These are phyloP conservation scores for Xylaria cubensis DNA, from an alignment of 495 filamentous ascomycete genomes.

Conservation along the genomic window DNA sequence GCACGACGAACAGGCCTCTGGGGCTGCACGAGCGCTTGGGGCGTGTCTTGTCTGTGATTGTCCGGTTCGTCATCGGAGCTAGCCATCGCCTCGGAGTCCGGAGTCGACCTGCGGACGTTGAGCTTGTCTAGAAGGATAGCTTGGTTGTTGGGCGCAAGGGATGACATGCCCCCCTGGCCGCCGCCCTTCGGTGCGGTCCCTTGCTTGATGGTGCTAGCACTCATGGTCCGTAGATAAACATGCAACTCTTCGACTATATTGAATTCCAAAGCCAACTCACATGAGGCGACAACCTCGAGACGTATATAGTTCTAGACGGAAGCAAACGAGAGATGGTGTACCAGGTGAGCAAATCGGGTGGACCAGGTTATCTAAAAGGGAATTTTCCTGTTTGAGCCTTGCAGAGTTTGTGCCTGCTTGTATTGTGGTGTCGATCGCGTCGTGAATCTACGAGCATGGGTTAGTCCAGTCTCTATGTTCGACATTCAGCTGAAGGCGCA, in stretches of 20 bases:
- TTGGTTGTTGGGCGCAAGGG: conserved; percentile 56
- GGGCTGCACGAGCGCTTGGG: conserved; percentile 51
- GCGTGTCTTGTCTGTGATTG: conserved; percentile 55
- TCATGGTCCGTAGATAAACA: conserved; percentile 49
- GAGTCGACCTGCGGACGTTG: conserved; percentile 77
- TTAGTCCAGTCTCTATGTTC: background rate
- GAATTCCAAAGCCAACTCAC: conserved; percentile 25
- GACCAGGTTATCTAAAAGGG: conserved; percentile 6
- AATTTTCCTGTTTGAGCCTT: conserved; percentile 5
- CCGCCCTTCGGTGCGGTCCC: conserved; percentile 47
- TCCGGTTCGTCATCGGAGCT: conserved; percentile 92
- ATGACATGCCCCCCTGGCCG: conserved; percentile 46
- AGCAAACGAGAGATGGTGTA: conserved; percentile 14
- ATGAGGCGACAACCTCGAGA: conserved; percentile 22
- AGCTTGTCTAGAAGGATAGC: conserved; percentile 74
- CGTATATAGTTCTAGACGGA: conserved; percentile 19
- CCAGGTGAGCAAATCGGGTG: conserved; percentile 2
- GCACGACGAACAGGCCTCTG: conserved; percentile 62
- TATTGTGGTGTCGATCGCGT: conserved; percentile 19
- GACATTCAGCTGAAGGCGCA: background rate
- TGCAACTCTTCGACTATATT: conserved; percentile 20
- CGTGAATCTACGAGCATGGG: conserved; percentile 11
- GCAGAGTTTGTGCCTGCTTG: conserved; percentile 4
- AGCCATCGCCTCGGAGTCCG: conserved; percentile 89
- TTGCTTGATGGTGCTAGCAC: conserved; percentile 50